Base-by-base conservation (phyloP, 2,329 filamentous ascomycete species). In the Hawksworthiomyces lignivorus region DNA sequence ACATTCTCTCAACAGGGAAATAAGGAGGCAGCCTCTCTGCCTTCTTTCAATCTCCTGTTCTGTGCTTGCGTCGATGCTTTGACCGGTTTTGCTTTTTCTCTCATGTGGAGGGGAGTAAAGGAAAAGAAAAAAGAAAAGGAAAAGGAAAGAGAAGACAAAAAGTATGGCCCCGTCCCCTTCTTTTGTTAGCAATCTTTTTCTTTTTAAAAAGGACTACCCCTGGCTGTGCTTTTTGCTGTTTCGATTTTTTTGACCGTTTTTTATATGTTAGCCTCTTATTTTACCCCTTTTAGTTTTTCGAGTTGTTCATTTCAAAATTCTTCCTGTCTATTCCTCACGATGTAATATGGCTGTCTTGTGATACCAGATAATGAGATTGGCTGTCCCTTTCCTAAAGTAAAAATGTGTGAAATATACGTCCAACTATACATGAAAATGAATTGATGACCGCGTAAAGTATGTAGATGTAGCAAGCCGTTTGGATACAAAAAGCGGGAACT, bases 281-380 rank as follows among this genome's bases (percentile, higher is more conserved):
- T 41, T 37, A n/a, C n/a, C 12, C 29, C 19, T 36, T 39, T 34
- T 56, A 51, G 12, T 39, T 48, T 45, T 36, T 22, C 58, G 57
- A 26, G 2, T 26, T 26, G 24, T 26, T 26, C 12, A 8, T 26
- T 4, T 50, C 44, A 52, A 60, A 56, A 55, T 48, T 54, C 52
- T 52, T 56, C 59, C 61, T 59, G 61, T 60, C 54, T 58, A 59
- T 62, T 67, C 67, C 62, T 62, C 59, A 62, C 57, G 59, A 68
- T 69, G 65, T 70, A 69, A 69, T 67, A 62, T 56, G 56, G 60
- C 57, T 62, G 60, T 65, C 57, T 26, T 59, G 68, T 65, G 66
- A 70, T 71, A 71, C 65, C 66, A 70, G 54, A 58, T 60, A 62
- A 64, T 62, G 60, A 62, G 58, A 62, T 60, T 57, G 53, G 52